Evolutionary conservation across 495 filamentous ascomycete genomes (phyloP).

Genomic region (Staphylotrichum longicolle): DNA sequence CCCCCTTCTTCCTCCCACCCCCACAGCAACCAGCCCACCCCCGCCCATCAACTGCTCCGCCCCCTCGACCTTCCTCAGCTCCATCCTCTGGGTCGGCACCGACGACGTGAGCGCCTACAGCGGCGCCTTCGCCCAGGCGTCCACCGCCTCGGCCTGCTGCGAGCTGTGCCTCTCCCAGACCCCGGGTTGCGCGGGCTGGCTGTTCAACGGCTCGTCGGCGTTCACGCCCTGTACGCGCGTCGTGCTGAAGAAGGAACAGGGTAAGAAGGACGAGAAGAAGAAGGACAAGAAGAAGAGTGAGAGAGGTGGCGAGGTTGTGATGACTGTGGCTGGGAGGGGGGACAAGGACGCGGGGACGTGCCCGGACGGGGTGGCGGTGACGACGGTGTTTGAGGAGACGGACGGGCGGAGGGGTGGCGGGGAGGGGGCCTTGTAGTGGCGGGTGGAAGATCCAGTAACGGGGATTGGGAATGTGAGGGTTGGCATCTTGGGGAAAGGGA

Average conservation of each 20-base stretch:
- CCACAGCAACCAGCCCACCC: no score
- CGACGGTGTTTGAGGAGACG: no score
- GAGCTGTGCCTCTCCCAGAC: constrained; percentile 9
- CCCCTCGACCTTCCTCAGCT: constrained; percentile 20
- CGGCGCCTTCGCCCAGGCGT: constrained; percentile 8
- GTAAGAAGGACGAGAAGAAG: constrained; percentile 13
- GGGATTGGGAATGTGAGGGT: no score
- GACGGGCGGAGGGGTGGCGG: no score
- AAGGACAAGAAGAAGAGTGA: constrained; percentile 11
- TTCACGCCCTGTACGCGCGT: constrained; percentile 31
- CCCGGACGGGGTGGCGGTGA: no score
- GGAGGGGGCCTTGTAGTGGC: no score
- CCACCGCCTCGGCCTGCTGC: constrained; percentile 27
- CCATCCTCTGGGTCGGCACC: constrained; percentile 21
- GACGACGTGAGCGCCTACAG: neutral
- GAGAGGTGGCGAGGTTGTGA: constrained; percentile 7
- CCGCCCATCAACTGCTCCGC: constrained; percentile 17
- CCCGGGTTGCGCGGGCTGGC: constrained; percentile 29
- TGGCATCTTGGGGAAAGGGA: no score
- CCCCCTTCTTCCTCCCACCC: no score
- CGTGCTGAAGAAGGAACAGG: constrained; percentile 1
- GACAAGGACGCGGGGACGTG: no score
- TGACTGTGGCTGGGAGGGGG: no score
- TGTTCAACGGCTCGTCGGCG: constrained; percentile 10
- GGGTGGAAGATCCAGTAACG: no score